Evolutionary conservation across 129 eudicot species (phyloP).

Genomic region (Saposhnikovia divaricata): DNA sequence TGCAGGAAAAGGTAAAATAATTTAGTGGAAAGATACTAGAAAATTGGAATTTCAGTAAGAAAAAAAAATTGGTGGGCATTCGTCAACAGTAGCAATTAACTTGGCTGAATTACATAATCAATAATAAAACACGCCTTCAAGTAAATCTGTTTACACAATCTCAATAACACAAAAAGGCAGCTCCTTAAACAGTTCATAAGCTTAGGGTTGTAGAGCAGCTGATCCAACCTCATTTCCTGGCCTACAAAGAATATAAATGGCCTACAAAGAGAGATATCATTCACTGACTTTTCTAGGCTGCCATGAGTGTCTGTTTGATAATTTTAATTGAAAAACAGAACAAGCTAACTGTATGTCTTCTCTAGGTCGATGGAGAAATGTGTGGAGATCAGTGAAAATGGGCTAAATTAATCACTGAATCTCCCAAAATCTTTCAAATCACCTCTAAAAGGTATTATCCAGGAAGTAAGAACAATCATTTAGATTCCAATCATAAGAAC

Average conservation of each 20-base stretch:
- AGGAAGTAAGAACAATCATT: not conserved
- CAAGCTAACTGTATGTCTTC: not conserved
- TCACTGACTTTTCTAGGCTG: too few relatives aligned
- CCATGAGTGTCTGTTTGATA: too few relatives aligned
- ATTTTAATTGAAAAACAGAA: not conserved
- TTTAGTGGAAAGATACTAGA: not conserved
- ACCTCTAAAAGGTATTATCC: not conserved
- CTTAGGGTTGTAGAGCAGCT: conserved; percentile 13
- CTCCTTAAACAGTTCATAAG: conserved; percentile 6
- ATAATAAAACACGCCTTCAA: conserved; percentile 17
- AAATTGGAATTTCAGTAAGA: not conserved
- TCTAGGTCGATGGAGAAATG: not conserved
- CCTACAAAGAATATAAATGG: conserved; percentile 29
- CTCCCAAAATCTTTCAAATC: not conserved
- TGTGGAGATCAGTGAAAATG: not conserved
- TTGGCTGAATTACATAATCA: not conserved
- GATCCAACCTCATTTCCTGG: conserved; percentile 40
- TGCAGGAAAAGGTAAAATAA: not conserved
- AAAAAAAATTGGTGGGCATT: not conserved
- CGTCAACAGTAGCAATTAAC: not conserved
- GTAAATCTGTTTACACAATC: conserved; percentile 24
- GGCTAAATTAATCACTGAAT: not conserved
- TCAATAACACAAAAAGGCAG: conserved; percentile 6
- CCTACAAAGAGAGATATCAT: not conserved
- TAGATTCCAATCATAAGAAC: not conserved